Base-by-base conservation (phyloP, 192 early-diverging fungal genomes). In the Pilaira anomala region DNA sequence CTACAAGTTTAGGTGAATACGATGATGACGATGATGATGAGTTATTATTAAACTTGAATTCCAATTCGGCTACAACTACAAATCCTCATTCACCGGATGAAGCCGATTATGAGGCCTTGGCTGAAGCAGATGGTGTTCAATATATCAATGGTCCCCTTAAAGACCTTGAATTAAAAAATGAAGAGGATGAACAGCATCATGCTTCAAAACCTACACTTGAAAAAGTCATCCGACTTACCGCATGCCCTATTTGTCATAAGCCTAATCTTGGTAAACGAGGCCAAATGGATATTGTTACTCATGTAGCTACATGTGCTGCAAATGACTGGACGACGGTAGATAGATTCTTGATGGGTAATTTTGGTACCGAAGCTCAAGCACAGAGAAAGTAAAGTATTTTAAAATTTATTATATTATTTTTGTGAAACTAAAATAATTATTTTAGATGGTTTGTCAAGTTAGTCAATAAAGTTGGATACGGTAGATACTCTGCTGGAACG, bases 281-380 rank as follows among this genome's bases (percentile, higher is more conserved):
- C 1, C 85, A 90, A 72, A 77, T 90, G 39, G 90, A 90, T 63
- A 81, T 90, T 19, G 80, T 91, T 16, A 88, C 87, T 5, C 91
- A 93, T 63, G 77, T 93, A 52, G 87, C 88, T 6, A 73, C 80
- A 5, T 93, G 91, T 73, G 87, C 83, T 22, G 78, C 87, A 45
- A 80, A 79, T 48, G 85, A 91, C 68, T 80, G 84, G 66, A 82
- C 77, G 41, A 85, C 78, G 4, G 74, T 90, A 7, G 87, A 91
- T 69, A 76, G 81, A 26, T 78, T 93, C 41, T 71, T 91, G 21
- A 81, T 90, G 68, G 88, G 89, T 16, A 80, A 87, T 57, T 92
- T 91, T 75, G 69, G 91, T 7, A 89, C 90, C 3, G 87, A 91
- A 72, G 83, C 84, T 2, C 76, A 88, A 60, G 87, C 90, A 6